Conservation (phyloP, 371 early-diverging fungal species). For the Fennellomyces sp. region DNA sequence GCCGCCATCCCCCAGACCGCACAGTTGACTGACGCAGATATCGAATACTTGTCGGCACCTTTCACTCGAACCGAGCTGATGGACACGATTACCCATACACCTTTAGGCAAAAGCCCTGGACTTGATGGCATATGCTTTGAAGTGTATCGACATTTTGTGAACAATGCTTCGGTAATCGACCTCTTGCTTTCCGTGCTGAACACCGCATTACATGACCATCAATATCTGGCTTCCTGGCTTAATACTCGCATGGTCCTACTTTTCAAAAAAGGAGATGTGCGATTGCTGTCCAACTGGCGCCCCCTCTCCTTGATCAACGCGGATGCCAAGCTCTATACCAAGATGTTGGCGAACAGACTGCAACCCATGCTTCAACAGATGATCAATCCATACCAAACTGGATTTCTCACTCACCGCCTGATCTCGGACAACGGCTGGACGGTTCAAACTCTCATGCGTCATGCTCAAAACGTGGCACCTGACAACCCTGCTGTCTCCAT, state of each 20-base stretch:
- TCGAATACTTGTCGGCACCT: too few relatives aligned
- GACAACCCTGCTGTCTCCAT: too few relatives aligned
- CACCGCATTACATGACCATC: conserved; percentile 9
- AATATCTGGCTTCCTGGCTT: too few relatives aligned
- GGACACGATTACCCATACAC: too few relatives aligned
- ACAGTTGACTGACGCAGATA: not conserved
- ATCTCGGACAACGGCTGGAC: conserved; percentile 28
- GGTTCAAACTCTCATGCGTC: conserved; percentile 13
- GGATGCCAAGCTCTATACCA: conserved; percentile 14
- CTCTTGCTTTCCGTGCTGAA: conserved; percentile 16
- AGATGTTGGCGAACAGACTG: conserved; percentile 16
- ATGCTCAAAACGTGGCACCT: too few relatives aligned
- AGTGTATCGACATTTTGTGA: too few relatives aligned
- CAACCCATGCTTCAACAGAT: not conserved
- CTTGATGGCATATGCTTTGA: too few relatives aligned
- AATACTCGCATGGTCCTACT: conserved; percentile 32
- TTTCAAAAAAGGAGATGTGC: conserved; percentile 34
- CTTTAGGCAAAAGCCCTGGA: too few relatives aligned
- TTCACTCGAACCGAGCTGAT: too few relatives aligned
- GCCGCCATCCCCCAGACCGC: not conserved
- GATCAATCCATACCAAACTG: conserved; percentile 15
- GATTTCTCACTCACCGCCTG: not conserved
- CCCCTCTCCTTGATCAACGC: conserved; percentile 21
- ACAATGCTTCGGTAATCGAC: too few relatives aligned
- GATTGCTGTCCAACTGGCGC: conserved; percentile 20